Base-by-base conservation (phyloP, 2,329 filamentous ascomycete species). In the Stagonosporopsis rhizophila region DNA sequence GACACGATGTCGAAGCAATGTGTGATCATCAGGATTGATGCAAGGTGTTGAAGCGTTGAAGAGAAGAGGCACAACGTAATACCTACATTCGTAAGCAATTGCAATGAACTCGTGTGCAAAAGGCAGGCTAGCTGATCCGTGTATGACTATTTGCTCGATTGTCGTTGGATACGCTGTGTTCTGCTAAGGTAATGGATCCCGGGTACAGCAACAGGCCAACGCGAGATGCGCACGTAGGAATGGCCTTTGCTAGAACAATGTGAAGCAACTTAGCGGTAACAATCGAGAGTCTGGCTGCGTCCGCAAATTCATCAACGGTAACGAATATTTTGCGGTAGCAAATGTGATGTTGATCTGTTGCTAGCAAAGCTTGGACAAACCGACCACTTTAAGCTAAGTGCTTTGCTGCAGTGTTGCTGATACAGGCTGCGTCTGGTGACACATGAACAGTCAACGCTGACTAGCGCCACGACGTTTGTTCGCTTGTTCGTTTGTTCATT, bases 1-100 rank as follows among this genome's bases (percentile, higher is more conserved):
- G 71, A 74, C 59, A 75, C 73, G 1, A 67, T 75, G 68, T 67
- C 66, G 35, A 73, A 64, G 44, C 68, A 70, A 50, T 75, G 72
- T 52, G 60, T 75, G 11, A 68, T 72, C 40, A 58, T 75, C 22
- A 52, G 64, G 25, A 66, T 74, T 1, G 69, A 75, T 52, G 72
- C 67, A 25, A 61, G 65, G 41, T 73, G 67, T 58, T 74, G 59
- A 72, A 20, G 4, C 4, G 14, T 32, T 15, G 30, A n/a, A 15
- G 8, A 6, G 14, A 7, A 20, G 17, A 30, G 15, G 17, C 39
- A 35, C 44, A 38, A 2, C 35, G 7, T 34, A 7, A 14, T 22
- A 42, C 22, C 30, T 52, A 39, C 23, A 17, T 41, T 20, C 25
- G 37, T 56, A 12, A 56, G 47, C 15, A 37, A 38, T 12, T 8